Percentiles rank a stretch among this genome's conserved stretches.
These are phyloP conservation scores for Calocybe indica DNA, from an alignment of 768 basidiomycete species.

Conservation along the genomic window DNA sequence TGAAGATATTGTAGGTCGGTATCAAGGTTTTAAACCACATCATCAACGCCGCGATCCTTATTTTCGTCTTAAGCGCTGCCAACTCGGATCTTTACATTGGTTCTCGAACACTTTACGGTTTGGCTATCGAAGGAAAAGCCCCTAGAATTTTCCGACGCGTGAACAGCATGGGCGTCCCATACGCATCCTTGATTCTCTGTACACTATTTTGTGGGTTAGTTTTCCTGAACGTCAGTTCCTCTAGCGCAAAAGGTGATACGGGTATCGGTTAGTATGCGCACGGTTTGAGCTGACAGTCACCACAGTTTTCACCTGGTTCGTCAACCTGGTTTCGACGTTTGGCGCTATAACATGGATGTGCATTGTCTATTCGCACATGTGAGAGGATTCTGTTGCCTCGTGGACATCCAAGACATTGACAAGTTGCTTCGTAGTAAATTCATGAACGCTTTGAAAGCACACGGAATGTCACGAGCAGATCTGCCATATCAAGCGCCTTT, in stretches of 20 bases:
- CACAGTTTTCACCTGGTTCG: conserved; percentile 46
- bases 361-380: conserved; percentile 60
- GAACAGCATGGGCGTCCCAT: conserved; percentile 40
- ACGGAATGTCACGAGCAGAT: conserved; percentile 34
- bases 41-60: conserved; percentile 57
- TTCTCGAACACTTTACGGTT: conserved; percentile 41
- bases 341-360: conserved; percentile 45
- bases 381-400: conserved; percentile 12
- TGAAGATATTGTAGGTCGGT: conserved; percentile 29
- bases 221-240: conserved; percentile 49
- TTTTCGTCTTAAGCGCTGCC: conserved; percentile 60
- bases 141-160: conserved; percentile 38
- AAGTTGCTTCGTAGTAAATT: conserved; percentile 24
- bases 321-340: conserved; percentile 41
- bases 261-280: neutral
- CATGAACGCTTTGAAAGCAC: conserved; percentile 37
- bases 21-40: conserved; percentile 57
- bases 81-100: conserved; percentile 60
- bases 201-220: conserved; percentile 50
- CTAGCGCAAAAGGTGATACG: conserved; percentile 41
- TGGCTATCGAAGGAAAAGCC: conserved; percentile 45
- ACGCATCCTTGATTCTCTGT: conserved; percentile 48
- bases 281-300: conserved; percentile 20
- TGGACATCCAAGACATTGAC: neutral
- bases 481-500: conserved; percentile 54